Evolutionary conservation across 116 monocot species (phyloP).

Genomic region (Iris pallida): DNA sequence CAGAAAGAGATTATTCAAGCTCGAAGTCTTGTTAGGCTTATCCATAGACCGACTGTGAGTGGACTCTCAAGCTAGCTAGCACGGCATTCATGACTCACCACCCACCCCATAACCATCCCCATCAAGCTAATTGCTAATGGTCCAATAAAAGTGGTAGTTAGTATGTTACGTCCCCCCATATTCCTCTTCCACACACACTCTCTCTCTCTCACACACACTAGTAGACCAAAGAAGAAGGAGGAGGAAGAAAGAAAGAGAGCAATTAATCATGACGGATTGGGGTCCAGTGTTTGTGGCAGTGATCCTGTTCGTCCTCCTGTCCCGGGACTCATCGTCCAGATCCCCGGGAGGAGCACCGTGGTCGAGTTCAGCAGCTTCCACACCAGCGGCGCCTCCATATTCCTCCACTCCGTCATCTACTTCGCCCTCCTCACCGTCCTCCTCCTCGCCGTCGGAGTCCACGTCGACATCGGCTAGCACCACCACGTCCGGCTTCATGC

Average conservation of each 20-base stretch:
- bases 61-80: too few relatives aligned
- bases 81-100: too few relatives aligned
- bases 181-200: not conserved
- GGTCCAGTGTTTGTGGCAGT: constrained; percentile 54
- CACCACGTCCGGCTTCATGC: too few relatives aligned
- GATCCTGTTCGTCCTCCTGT: constrained; percentile 44
- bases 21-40: too few relatives aligned
- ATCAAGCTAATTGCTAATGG: too few relatives aligned
- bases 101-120: too few relatives aligned
- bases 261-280: constrained; percentile 43
- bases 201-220: not conserved
- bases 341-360: constrained; percentile 25
- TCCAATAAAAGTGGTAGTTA: too few relatives aligned
- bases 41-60: too few relatives aligned
- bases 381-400: constrained; percentile 32
- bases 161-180: too few relatives aligned
- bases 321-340: constrained; percentile 51
- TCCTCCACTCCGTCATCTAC: constrained; percentile 36
- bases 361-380: constrained; percentile 30
- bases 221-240: not conserved
- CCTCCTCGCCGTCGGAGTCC: constrained; percentile 29
- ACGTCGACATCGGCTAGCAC: constrained; percentile 31
- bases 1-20: too few relatives aligned
- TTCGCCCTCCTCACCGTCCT: constrained; percentile 32
- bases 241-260: not conserved